Evolutionary conservation across 352 stramenopile species (phyloP), one percentile per base, ranked within the genome.

Genomic region (Albugo laibachii): DNA sequence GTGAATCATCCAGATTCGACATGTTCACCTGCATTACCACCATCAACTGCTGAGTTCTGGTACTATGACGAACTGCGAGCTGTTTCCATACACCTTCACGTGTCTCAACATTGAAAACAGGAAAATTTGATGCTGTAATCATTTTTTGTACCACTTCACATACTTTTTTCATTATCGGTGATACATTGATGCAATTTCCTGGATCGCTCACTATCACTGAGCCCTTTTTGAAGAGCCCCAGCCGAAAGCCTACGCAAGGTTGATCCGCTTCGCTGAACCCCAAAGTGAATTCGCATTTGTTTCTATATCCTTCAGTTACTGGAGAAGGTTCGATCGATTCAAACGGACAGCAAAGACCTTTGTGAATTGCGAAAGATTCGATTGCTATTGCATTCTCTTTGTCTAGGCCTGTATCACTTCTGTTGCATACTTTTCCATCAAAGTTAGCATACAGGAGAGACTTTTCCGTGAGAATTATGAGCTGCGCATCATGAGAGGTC

Each of bases 261-360:
- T 83, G 69, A 35, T 65, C 65, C 8, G 84, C 59, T 0, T 49
- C 64, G 50, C 93, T 76, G 20, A 80, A 74, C 36, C 92, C 92
- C 57, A 97, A 86, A 36, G 80, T 98, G 61, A 98, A 97, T 56
- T 98, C 92, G 58, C 83, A 97, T 67, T 98, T 98, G 76, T 98
- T 98, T 31, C 94, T 71, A 62, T 97, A 97, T 19, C 83, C 81
- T 57, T 87, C 68, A 1, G 74, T 74, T 39, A 67, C 54, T 1
- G 87, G 88, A 20, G 83, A 95, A 13, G 73, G 58, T 13, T 84
- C 55, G 42, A 96, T 92, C 36, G 76, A 70, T 36, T 96, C 69
- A 56, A 96, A 80, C 0, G 72, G 61, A 41, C 80, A 93, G 56
- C 74, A 85, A 15, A 91, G 50, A 0, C 74, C 74, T 46, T 85